Evolutionary conservation across 768 basidiomycete species (phyloP).

Genomic region (Auricularia heimuer): DNA sequence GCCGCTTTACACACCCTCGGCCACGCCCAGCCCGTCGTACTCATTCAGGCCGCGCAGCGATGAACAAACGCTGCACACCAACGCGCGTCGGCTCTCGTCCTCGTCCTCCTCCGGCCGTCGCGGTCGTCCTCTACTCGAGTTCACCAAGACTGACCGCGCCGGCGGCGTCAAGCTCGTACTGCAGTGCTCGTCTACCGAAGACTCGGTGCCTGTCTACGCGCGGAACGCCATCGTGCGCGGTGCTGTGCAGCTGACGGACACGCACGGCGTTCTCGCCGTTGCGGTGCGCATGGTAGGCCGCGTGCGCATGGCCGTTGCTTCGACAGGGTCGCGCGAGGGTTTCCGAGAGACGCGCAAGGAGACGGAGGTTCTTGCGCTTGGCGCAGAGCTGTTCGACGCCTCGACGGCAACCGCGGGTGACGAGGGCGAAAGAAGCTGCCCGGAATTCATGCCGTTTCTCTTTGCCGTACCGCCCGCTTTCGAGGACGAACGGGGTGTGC

Average conservation of each 20-base stretch:
- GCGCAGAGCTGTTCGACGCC: not conserved
- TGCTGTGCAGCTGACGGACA: not conserved
- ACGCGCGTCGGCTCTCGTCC: not conserved
- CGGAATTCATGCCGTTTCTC: not conserved
- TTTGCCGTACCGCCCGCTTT: not conserved
- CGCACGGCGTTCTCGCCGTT: not conserved
- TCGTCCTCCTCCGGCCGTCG: not conserved
- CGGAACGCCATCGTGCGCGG: not conserved
- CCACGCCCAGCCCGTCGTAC: not conserved
- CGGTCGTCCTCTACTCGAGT: not conserved
- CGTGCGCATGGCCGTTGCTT: not conserved
- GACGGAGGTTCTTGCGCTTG: not conserved
- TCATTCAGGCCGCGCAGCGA: not conserved
- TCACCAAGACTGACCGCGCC: not conserved
- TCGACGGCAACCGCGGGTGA: not conserved
- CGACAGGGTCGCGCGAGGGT: not conserved
- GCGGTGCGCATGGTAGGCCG: not conserved
- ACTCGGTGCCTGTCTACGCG: not conserved
- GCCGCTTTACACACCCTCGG: not conserved
- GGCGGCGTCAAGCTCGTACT: not conserved
- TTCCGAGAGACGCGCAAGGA: too few species aligned
- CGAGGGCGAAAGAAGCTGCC: not conserved
- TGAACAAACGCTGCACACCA: not conserved
- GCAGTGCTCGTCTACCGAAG: not conserved
- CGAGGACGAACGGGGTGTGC: not conserved